Evolutionary conservation across 495 filamentous ascomycete genomes (phyloP), one percentile per base, ranked within the genome.

Genomic region (Xylaria nigripes): DNA sequence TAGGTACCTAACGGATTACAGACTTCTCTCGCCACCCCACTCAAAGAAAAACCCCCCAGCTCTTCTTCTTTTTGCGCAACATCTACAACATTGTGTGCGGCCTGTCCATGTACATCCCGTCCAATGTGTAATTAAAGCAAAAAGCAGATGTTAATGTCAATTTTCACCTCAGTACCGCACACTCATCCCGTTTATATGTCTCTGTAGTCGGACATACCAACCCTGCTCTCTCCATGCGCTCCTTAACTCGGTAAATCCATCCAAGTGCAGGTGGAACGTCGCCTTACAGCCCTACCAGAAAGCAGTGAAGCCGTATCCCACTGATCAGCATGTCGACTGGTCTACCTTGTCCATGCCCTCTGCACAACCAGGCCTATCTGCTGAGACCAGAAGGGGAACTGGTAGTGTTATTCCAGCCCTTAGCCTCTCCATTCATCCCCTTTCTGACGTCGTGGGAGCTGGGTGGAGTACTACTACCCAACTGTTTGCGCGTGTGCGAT

Each of bases 241-340:
- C 38, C 38, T 38, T 50, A 36, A 36, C 45, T 10, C 22, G 46
- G 27, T 55, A 38, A n/a, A 18, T 40, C 43, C 6, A 44, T 19
- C 21, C 38, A n/a, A 34, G 42, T 38, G 24, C 38, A 24, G 46
- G 53, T 50, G 46, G 25, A 55, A 43, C 38, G 1, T 49, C n/a
- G 18, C 19, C 6, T 13, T 13, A 38, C 36, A 34, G 53, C 46
- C 29, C 36, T 18, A 49, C 59, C 56, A 45, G 45, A 10, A 59
- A 57, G 29, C 49, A 55, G 50, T 45, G 16, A 52, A 21, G 23
- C 15, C n/a, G 34, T 12, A 2, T 51, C 15, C n/a, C 51, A 51
- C 46, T 51, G 55, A 51, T 54, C 63, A 67, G 61, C 59, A 67
- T 67, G 64, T 64, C 61, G 64, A 67, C 61, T 60, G 59, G 64